A percentile compares a stretch with the other conserved stretches of the same genome.
Evolutionary conservation across 164 flowering plant genomes (phyloP).

Genomic region (Aristolochia fimbriata): DNA sequence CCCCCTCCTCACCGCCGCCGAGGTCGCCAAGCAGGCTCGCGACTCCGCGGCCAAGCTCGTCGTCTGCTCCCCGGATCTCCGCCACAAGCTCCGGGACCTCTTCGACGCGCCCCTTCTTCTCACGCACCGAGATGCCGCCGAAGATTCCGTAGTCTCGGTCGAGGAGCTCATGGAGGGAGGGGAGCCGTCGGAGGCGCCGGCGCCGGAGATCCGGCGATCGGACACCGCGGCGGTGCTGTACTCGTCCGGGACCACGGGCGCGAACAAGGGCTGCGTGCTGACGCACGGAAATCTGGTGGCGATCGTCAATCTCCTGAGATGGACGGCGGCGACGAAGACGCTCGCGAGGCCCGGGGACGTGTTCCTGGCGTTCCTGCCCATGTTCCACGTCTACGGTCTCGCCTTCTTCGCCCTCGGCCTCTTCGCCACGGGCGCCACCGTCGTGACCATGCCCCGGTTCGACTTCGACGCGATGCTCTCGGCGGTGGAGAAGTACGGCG

Average conservation of each 20-base stretch:
- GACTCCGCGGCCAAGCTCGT: slow-evolving; percentile 51
- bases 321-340: slow-evolving; percentile 30
- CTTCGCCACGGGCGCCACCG: slow-evolving; percentile 29
- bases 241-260: slow-evolving; percentile 82
- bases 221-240: slow-evolving; percentile 65
- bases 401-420: slow-evolving; percentile 50
- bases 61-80: slow-evolving; percentile 39
- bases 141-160: slow-evolving; percentile 17
- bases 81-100: slow-evolving; percentile 31
- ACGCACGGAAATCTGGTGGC: slow-evolving; percentile 57
- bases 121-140: slow-evolving; percentile 18
- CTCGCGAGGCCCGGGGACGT: slow-evolving; percentile 23
- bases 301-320: slow-evolving; percentile 30
- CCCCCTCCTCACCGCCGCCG: slow-evolving; percentile 48
- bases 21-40: slow-evolving; percentile 44
- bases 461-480: slow-evolving; percentile 46
- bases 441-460: slow-evolving; percentile 44
- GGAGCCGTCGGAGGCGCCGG: slow-evolving; percentile 28
- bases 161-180: slow-evolving; percentile 40
- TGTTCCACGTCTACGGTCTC: slow-evolving; percentile 76
- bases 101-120: slow-evolving; percentile 27
- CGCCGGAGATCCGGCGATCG: slow-evolving; percentile 13
- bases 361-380: slow-evolving; percentile 54
- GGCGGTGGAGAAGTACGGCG: slow-evolving; percentile 30
- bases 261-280: slow-evolving; percentile 61